Evolutionary conservation across 2,329 filamentous ascomycete species (phyloP), one percentile per base, ranked within the genome.

Genomic region (Emmonsia crescens): DNA sequence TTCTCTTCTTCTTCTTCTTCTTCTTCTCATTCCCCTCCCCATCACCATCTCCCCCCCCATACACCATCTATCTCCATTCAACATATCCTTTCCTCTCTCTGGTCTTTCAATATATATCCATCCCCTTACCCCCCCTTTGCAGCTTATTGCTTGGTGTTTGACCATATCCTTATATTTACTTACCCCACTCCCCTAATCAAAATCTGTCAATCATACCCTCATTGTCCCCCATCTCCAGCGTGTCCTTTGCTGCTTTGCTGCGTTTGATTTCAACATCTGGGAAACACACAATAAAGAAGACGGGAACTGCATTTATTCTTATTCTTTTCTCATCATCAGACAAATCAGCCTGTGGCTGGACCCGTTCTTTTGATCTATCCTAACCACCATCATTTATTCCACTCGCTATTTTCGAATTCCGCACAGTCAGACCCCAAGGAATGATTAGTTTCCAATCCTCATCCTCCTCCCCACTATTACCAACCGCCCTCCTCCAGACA

Each of bases 401-500:
- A 57, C 21, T 36, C 60, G 21, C 57, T 24, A 46, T 59, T n/a
- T 21, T 33, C 42, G 38, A 67, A 58, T 66, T 65, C 61, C 1
- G 16, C 27, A 27, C 24, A 31, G 14, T 24, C 64, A 67, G 69
- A 31, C 60, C 70, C 60, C 74, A 74, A 76, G 74, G 75, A 76
- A 77, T 77, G 75, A 75, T 72, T 73, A 74, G 73, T 70, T 71
- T 71, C 68, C 74, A 72, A 54, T 33, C 51, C 70, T 70, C 69
- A 67, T 72, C 72, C 70, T 64, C 64, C 49, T 69, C 64, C 52
- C 69, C 70, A 62, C 66, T 74, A 69, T 75, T 74, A 66, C 73
- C 71, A 70, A 70, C 70, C 70, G 73, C 69, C 70, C 73, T 70
- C 69, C 71, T 75, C 66, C 74, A 76, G 70, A 74, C 73, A 69